Evolutionary conservation across 1,284 basidiomycete genomes (phyloP), one percentile per base, ranked within the genome.

Genomic region (Pulchroboletus neoregius): DNA sequence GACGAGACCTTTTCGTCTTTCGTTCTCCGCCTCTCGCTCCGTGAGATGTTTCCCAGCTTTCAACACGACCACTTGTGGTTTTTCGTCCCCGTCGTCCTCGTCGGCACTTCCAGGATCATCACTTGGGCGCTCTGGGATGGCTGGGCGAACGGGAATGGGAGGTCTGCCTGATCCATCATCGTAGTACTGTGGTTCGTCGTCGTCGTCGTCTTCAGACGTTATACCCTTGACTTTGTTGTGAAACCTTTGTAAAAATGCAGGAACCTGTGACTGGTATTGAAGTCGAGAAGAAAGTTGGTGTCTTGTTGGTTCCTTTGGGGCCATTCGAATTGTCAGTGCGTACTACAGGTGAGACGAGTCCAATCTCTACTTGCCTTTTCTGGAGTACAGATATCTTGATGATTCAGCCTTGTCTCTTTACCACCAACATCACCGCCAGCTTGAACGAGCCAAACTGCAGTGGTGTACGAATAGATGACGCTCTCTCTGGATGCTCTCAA

Each of bases 1-100:
- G 23, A 68, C 75, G 39, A 60, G 11, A 91, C 91, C 87, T 74
- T 77, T 80, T 42, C 87, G 76, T 45, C 78, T 74, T 58, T 89
- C 78, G 56, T 87, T 84, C 72, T 88, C 86, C 3, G 76, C 89
- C 58, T 94, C 87, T 42, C 76, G 68, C 50, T 76, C 81, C 4
- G 75, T 82, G 40, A 94, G 70, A 68, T 94, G 91, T 60, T 89
- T 91, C 23, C 91, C 91, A 57, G 86, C 80, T 60, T 78, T 88
- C 55, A 94, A 63, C 8, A 94, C 91, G 2, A 94, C 87, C 3
- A 94, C 80, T 62, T 90, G 87, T 7, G 91, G 91, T 54, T 78
- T 82, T 67, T 94, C 91, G 55, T 93, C 91, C 0, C 66, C 79
- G 15, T 75, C 77, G 42, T 91, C 87, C 47, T 91, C 91, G 50